Percentiles rank a stretch among this genome's conserved stretches.
Conservation (phyloP, 1,284 basidiomycete genomes). For the Austroboletus niveus region DNA sequence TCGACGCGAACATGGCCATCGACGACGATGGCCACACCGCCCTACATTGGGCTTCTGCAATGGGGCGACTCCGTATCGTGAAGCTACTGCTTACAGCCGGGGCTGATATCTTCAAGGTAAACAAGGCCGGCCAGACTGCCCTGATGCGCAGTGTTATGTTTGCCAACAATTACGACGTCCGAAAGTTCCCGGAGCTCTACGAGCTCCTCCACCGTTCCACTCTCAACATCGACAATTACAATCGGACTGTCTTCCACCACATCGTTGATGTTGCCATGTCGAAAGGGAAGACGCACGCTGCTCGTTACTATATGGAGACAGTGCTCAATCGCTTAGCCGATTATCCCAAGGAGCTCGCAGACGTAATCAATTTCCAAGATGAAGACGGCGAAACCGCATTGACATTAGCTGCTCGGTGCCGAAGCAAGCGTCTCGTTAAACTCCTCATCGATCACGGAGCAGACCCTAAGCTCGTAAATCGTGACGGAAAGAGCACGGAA, state of each 20-base stretch:
- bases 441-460: conserved; percentile 96
- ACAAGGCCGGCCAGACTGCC: conserved; percentile 95
- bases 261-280: conserved; percentile 98
- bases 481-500: conserved; percentile 96
- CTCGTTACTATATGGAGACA: conserved; percentile 99
- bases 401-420: conserved; percentile 94
- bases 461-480: conserved; percentile 93
- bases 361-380: conserved; percentile 99
- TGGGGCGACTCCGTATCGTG: conserved; percentile 97
- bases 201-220: conserved; percentile 96
- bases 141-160: conserved; percentile 99
- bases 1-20: conserved; percentile 95
- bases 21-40: conserved; percentile 99
- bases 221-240: conserved; percentile 97
- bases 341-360: conserved; percentile 94
- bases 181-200: conserved; percentile 98
- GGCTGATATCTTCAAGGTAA: conserved; percentile 96
- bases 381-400: conserved; percentile 98
- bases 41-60: conserved; percentile 98
- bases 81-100: conserved; percentile 93
- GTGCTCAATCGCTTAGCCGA: conserved; percentile 88
- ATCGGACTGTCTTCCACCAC: conserved; percentile 98
- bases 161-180: conserved; percentile 98
- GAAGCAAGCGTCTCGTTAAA: conserved; percentile 96
- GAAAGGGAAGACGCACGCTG: conserved; percentile 96